Base-by-base conservation (phyloP, 2,329 filamentous ascomycete species). In the Fonsecaea nubica region DNA sequence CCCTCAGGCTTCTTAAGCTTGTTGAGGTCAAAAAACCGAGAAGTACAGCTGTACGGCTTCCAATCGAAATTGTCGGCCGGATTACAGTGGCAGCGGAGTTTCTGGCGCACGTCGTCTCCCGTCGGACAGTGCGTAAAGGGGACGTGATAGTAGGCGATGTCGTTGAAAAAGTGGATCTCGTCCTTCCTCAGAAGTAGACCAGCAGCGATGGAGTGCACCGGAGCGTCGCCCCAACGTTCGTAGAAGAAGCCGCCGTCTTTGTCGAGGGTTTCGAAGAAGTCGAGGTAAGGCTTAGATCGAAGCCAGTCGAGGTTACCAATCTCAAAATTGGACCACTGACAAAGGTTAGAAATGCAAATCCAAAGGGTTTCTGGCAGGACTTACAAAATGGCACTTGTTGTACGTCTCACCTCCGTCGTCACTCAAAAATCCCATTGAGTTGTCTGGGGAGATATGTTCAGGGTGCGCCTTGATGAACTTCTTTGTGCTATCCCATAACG, bases 41-140 rank as follows among this genome's bases (percentile, higher is more conserved):
- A 87, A 60, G 94, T 97, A 83, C 93, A 98, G 78, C 92, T 97
- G 79, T 97, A 98, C 60, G 92, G 91, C 80, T 97, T 97, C 96
- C 96, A 99, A 81, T 99, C 95, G 84, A 99, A 99, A 83, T 99
- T 99, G 67, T 98, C 92, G 75, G 90, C 89, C 7, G 95, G 94
- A 76, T 99, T 93, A 82, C 95, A 99, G 80, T 93, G 90, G 48
- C 95, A 99, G 77, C 92, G 93, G 72, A 94, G 87, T 72, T 97
- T 90, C 63, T 93, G 79, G 71, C 93, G 88, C 62, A 86, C 88
- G 81, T 97, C 86, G 80, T 98, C 92, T 62, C 90, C 91, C 0
- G 93, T 97, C 2, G 95, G 95, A 80, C 95, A 99, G 80, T 99
- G 95, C 4, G 93, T 98, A 78, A 99, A 99, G 25, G 95, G 95